A percentile compares a stretch with the other conserved stretches of the same genome.
phyloP scores from a whole-genome alignment of 306 rosid species.

The Cercis canadensis region DNA sequence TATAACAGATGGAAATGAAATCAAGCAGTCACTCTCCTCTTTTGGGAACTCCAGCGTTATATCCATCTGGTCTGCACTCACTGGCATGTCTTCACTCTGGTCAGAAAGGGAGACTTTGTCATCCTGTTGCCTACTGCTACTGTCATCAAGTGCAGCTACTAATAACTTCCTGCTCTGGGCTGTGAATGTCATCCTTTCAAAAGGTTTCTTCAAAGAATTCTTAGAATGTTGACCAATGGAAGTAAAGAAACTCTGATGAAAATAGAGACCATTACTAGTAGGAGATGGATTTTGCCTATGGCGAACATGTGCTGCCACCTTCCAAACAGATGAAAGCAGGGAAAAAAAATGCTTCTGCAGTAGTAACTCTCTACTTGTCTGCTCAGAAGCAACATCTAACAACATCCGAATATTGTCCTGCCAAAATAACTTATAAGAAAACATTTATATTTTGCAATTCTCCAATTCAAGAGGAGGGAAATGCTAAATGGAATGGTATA shows the following conservation, averaged over 20 bases:
- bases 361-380: slow-evolving; percentile 74
- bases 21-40: slow-evolving; percentile 47
- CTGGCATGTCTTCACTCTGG: slow-evolving; percentile 36
- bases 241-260: slow-evolving; percentile 53
- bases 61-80: slow-evolving; percentile 60
- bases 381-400: slow-evolving; percentile 84
- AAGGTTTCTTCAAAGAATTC: slow-evolving; percentile 55
- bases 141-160: slow-evolving; percentile 74
- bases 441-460: neutral
- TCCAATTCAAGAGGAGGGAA: slow-evolving; percentile 3
- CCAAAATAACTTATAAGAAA: slow-evolving; percentile 34
- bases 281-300: slow-evolving; percentile 46
- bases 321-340: slow-evolving; percentile 81
- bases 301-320: slow-evolving; percentile 54
- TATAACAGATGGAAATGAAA: slow-evolving; percentile 67
- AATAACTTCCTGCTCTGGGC: slow-evolving; percentile 64
- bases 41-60: slow-evolving; percentile 64
- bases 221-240: slow-evolving; percentile 58
- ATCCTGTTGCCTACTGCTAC: slow-evolving; percentile 45
- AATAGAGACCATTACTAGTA: slow-evolving; percentile 61
- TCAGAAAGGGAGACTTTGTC: slow-evolving; percentile 54
- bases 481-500: slow-evolving; percentile 1
- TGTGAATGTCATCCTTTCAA: slow-evolving; percentile 58
- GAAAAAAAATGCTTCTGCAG: slow-evolving; percentile 92
- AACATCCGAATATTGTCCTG: slow-evolving; percentile 85